These are phyloP conservation scores for Evansstolkia leycettana DNA, from an alignment of 495 filamentous ascomycete species.

Conservation along the genomic window DNA sequence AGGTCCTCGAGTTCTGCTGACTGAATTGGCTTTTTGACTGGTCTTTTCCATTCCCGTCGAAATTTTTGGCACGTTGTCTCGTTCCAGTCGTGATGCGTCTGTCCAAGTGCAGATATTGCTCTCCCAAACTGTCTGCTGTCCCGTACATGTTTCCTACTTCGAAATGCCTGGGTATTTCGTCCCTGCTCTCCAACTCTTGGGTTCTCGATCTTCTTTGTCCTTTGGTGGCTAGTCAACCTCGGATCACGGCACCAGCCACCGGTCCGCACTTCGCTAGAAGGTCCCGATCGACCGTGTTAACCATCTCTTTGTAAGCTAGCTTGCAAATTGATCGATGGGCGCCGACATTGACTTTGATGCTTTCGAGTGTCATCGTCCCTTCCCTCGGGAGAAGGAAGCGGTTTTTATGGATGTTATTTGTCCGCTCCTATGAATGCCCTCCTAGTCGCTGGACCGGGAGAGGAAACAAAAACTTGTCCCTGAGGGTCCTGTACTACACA, in stretches of 20 bases:
- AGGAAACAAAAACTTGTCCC: conserved; percentile 85
- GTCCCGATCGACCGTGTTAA: conserved; percentile 64
- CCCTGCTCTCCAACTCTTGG: conserved; percentile 26
- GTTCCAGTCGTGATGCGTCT: conserved; percentile 22
- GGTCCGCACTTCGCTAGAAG: conserved; percentile 31
- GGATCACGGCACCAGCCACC: conserved; percentile 41
- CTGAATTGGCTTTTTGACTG: conserved; percentile 13
- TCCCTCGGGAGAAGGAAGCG: conserved; percentile 40
- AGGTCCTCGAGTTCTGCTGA: conserved; percentile 26
- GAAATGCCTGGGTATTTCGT: conserved; percentile 28
- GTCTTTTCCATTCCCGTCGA: conserved; percentile 11
- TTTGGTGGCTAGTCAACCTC: conserved; percentile 27
- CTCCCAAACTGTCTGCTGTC: conserved; percentile 17
- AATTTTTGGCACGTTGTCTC: conserved; percentile 26
- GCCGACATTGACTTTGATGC: conserved; percentile 40
- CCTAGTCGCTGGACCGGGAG: conserved; percentile 35
- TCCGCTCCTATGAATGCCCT: conserved; percentile 50
- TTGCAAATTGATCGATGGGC: conserved; percentile 51
- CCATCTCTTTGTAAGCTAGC: conserved; percentile 46
- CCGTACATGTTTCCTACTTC: conserved; percentile 31
- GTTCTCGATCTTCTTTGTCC: conserved; percentile 6
- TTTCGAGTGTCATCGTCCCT: conserved; percentile 14
- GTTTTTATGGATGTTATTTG: conserved; percentile 84
- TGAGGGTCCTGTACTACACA: conserved; percentile 68
- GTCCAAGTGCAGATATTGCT: conserved; percentile 11